Evolutionary conservation across 2,329 filamentous ascomycete species (phyloP), one percentile per base, ranked within the genome.

Genomic region (Cladosporium sp.): DNA sequence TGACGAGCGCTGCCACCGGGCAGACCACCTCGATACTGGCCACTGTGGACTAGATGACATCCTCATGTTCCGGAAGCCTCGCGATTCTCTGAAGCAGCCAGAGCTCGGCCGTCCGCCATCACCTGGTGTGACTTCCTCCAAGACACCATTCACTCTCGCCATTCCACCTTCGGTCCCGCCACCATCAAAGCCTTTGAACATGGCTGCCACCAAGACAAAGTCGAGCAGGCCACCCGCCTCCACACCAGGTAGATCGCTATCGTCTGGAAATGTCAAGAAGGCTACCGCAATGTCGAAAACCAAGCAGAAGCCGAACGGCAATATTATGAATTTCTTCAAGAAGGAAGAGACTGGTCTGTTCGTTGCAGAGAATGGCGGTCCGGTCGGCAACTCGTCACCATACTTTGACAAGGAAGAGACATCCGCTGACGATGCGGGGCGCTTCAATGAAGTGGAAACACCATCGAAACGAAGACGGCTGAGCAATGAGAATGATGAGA

Each of bases 261-360:
- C 62, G 3, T 66, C 58, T 28, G 64, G 61, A 20, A 68, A 61
- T 58, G 73, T 67, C 3, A 72, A 70, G 58, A 70, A 67, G 52
- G 22, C 64, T 8, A 71, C 70, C 58, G 72, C 70, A 45, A 61
- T 68, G 15, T 57, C 67, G 5, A 71, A 72, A 12, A 65, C 68
- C n/a, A 74, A 72, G 55, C 66, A 65, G 13, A 74, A 76, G 54
- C 69, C 72, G 19, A 82, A 82, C 62, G 74, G 74, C 47, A 82
- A 78, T 61, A 82, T 82, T 59, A 71, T 81, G 68, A 75, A 72
- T 48, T 82, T 82, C 66, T 82, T 82, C 71, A 79, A 79, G 65
- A 82, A 81, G 37, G 60, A 62, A 17, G 66, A 65, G 9, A 62
- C 61, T 20, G 70, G 69, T 2, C 57, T 76, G 54, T 76, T 77